Evolutionary conservation across 2,329 filamentous ascomycete species (phyloP).

Genomic region (Fulvia fulva): DNA sequence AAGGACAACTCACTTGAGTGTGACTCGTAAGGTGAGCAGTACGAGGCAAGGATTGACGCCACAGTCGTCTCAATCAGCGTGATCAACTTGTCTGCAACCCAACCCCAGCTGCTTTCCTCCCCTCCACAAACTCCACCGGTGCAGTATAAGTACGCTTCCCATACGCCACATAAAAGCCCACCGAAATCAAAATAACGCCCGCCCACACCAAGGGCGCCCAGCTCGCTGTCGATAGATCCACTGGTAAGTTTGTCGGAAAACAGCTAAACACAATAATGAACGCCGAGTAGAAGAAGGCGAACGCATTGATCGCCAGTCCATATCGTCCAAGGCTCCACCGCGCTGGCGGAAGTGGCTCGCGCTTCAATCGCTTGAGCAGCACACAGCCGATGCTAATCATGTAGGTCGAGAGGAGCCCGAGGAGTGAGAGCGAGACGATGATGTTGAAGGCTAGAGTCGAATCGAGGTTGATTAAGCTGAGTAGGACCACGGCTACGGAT

Average conservation of each 20-base stretch:
- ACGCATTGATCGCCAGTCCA: slow-evolving; percentile 28
- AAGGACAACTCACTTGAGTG: too few relatives aligned
- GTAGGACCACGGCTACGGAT: slow-evolving; percentile 28
- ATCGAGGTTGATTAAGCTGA: slow-evolving; percentile 36
- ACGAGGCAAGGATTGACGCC: neutral
- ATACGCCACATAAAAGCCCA: slow-evolving; percentile 27
- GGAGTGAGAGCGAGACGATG: slow-evolving; percentile 34
- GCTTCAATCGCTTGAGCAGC: slow-evolving; percentile 22
- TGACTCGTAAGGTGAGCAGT: too few relatives aligned
- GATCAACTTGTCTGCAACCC: slow-evolving; percentile 24
- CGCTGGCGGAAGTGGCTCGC: slow-evolving; percentile 25
- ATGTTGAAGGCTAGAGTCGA: slow-evolving; percentile 36
- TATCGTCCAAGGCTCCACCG: slow-evolving; percentile 26
- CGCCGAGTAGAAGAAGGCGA: slow-evolving; percentile 27
- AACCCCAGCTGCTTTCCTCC: slow-evolving; percentile 22
- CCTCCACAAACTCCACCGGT: slow-evolving; percentile 30
- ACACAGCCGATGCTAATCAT: slow-evolving; percentile 36
- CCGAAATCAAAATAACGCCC: slow-evolving; percentile 25
- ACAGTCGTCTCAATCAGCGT: neutral
- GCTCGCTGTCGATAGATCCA: slow-evolving; percentile 26
- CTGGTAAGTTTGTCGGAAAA: slow-evolving; percentile 29
- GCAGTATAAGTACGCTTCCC: slow-evolving; percentile 29
- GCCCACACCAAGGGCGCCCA: slow-evolving; percentile 32
- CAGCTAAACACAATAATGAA: slow-evolving; percentile 32
- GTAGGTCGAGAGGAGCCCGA: slow-evolving; percentile 36